Conservation (phyloP, 352 stramenopile species). For the Pythium monospermum region DNA sequence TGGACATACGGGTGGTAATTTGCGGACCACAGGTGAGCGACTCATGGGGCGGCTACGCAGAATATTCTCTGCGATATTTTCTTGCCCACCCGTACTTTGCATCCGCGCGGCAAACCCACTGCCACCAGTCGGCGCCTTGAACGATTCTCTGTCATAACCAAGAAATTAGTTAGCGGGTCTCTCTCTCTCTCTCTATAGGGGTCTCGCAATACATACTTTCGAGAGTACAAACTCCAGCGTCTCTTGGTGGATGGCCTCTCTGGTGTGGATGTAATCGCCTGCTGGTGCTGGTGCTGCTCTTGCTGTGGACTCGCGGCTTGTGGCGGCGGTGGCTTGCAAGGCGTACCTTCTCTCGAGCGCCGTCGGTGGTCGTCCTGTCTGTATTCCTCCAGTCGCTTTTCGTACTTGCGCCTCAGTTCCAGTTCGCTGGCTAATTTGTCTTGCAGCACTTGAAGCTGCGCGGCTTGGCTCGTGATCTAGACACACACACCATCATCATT, state of each 20-base stretch:
- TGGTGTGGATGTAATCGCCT: constrained; percentile 32
- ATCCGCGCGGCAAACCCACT: background rate
- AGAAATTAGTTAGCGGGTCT: background rate
- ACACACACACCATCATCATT: too few species aligned
- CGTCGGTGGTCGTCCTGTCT: constrained; percentile 53
- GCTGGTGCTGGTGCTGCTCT: constrained; percentile 11
- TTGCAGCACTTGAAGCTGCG: constrained; percentile 58
- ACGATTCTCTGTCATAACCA: constrained; percentile 7
- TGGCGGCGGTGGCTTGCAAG: constrained; percentile 1
- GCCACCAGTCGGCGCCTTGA: constrained; percentile 7
- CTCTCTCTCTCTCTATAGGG: background rate
- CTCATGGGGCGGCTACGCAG: constrained; percentile 39
- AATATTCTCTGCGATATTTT: constrained; percentile 80
- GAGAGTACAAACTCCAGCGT: constrained; percentile 65
- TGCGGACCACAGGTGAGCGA: constrained; percentile 22
- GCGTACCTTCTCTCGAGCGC: constrained; percentile 42
- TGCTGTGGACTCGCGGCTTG: constrained; percentile 1
- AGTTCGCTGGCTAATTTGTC: constrained; percentile 61
- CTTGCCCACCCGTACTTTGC: constrained; percentile 34
- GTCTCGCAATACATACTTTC: constrained; percentile 38
- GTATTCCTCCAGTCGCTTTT: constrained; percentile 71
- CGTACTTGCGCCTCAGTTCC: constrained; percentile 69
- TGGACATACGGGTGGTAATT: constrained; percentile 15
- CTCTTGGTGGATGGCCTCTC: constrained; percentile 38
- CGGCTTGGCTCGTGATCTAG: constrained; percentile 57